Base-by-base conservation (phyloP, 805 yeast species). In the Kodamaea kaohsiungensis region DNA sequence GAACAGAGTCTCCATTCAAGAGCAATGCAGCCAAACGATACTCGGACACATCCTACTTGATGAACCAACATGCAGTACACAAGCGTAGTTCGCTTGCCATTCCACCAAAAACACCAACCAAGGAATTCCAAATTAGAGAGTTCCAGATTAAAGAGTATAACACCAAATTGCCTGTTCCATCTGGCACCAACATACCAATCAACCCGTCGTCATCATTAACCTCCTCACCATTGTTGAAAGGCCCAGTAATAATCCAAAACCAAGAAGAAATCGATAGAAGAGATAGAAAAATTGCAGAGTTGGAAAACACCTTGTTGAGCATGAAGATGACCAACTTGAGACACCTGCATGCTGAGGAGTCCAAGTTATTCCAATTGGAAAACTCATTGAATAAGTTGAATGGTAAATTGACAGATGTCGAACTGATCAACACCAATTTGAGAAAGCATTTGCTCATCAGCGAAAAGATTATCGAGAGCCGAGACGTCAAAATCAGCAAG, bases 321-420 rank as follows among this genome's bases (percentile, higher is more conserved):
- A 59, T 67, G 61, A 70, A 71, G 53, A 67, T 72, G 67, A 52
- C 52, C 39, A 43, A 64, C 49, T 60, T 77, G 46, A 66, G 65
- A 58, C 49, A 61, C 43, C 57, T 67, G 40, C 78, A 75, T 53
- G 67, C 69, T 25, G 82, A 78, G 54, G 81, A 78, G 46, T 77
- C 79, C 58, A 81, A 81, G 59, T 64, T 84, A 27, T 73, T 78
- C 47, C 77, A 81, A 9, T 66, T 88, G 51, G 89, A 86, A 60
- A 76, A 78, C 48, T 78, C 89, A 1, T 68, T 88, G 16, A 80
- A 79, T 45, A 85, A 79, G 56, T 76, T 88, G 56, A 76, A 81
- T 16, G 73, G 71, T n/a, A 85, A 85, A 53, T 76, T 87, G 52
- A 77, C 77, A 49, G 88, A 87, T 56, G 78, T 86, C 33, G 87